A percentile compares a stretch with the other conserved stretches of the same genome.
These are phyloP conservation scores for Amaranthus hypochondriacus DNA, from an alignment of 148 eudicot genomes.

Conservation along the genomic window DNA sequence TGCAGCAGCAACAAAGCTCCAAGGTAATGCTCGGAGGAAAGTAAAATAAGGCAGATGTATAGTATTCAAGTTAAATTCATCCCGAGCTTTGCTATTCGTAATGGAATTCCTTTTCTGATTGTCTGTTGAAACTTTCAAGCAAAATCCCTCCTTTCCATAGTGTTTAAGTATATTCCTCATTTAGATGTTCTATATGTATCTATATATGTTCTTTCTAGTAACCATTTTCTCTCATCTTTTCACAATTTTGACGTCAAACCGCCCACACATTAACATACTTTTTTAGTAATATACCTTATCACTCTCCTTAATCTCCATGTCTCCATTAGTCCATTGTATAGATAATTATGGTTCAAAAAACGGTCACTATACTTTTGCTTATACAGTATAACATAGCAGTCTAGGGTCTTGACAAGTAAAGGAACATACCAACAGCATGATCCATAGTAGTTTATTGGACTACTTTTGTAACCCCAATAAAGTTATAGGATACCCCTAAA, in stretches of 20 bases:
- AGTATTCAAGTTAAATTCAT: not conserved
- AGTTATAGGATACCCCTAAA: not conserved
- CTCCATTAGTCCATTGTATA: too few relatives aligned
- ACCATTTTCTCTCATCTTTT: too few relatives aligned
- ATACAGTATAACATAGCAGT: not conserved
- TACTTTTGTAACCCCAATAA: not conserved
- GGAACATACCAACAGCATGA: not conserved
- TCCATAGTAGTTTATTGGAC: not conserved
- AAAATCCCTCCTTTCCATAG: too few relatives aligned
- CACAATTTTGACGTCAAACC: too few relatives aligned
- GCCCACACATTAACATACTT: too few relatives aligned
- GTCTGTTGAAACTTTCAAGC: too few relatives aligned
- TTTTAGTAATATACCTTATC: too few relatives aligned
- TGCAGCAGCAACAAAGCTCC: slow-evolving; percentile 45
- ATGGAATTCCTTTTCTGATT: not conserved
- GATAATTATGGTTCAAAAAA: not conserved
- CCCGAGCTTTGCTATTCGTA: not conserved
- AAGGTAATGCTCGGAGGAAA: slow-evolving; percentile 33
- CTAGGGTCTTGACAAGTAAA: not conserved
- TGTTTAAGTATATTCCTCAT: too few relatives aligned
- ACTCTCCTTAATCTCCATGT: too few relatives aligned
- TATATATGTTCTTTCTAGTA: too few relatives aligned
- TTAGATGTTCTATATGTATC: too few relatives aligned
- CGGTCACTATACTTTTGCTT: not conserved
- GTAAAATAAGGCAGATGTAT: not conserved